phyloP scores from a whole-genome alignment of 1,284 basidiomycete species.

The Apiotrichum akiyoshidainum region DNA sequence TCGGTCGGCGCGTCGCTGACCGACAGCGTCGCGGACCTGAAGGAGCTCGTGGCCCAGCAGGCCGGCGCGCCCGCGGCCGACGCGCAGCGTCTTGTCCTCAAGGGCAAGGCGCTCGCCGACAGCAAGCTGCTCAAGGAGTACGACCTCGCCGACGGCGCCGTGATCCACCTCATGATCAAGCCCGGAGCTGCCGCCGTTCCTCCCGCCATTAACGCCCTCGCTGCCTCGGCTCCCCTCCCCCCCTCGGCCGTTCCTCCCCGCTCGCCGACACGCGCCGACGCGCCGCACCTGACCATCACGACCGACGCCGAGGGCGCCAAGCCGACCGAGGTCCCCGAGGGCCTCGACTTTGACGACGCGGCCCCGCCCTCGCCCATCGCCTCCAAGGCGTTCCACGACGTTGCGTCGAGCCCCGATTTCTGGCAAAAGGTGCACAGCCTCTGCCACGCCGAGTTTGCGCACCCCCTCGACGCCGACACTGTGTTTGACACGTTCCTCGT shows the following conservation, averaged over 20 bases:
- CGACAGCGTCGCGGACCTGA: slow-evolving; percentile 74
- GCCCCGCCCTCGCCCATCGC: slow-evolving; percentile 30
- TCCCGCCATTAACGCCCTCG: slow-evolving; percentile 11
- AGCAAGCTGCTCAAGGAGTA: slow-evolving; percentile 83
- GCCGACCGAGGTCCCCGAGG: slow-evolving; percentile 8
- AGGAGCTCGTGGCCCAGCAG: slow-evolving; percentile 62
- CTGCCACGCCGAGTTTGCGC: slow-evolving; percentile 65
- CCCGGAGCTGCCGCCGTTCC: slow-evolving; percentile 54
- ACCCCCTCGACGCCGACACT: slow-evolving; percentile 59
- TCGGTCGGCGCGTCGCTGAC: slow-evolving; percentile 65
- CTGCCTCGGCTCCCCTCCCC: slow-evolving; percentile 4
- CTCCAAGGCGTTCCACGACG: slow-evolving; percentile 59
- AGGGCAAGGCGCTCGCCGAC: slow-evolving; percentile 87
- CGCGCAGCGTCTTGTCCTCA: slow-evolving; percentile 78
- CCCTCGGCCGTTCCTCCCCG: slow-evolving; percentile 8
- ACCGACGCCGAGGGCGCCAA: slow-evolving; percentile 50
- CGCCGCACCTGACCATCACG: slow-evolving; percentile 51
- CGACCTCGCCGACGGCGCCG: slow-evolving; percentile 70
- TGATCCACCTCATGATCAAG: slow-evolving; percentile 78
- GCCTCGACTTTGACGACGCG: background rate
- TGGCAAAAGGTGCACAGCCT: slow-evolving; percentile 69
- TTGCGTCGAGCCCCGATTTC: slow-evolving; percentile 68
- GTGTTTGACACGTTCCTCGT: slow-evolving; percentile 49
- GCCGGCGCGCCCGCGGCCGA: slow-evolving; percentile 62
- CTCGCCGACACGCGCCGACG: slow-evolving; percentile 4